Evolutionary conservation across 352 stramenopile species (phyloP).

Genomic region (Phytophthora tentaculata): DNA sequence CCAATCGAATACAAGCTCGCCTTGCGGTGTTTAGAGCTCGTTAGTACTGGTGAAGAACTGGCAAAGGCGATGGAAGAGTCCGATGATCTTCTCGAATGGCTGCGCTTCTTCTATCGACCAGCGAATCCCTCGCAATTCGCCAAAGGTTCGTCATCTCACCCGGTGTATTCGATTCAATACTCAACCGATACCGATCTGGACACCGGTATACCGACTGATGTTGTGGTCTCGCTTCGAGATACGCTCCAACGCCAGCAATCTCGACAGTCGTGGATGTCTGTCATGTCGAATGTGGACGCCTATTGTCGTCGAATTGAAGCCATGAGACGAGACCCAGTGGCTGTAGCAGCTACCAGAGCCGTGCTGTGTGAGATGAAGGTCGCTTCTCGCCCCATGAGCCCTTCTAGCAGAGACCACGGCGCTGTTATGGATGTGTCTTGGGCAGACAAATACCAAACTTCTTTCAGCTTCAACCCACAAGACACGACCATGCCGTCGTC

Average conservation of each 20-base stretch:
- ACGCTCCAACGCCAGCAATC: conserved; percentile 42
- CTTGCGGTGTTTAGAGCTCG: conserved; percentile 48
- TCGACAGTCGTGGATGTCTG: conserved; percentile 38
- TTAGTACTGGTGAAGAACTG: conserved; percentile 40
- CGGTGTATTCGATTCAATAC: conserved; percentile 61
- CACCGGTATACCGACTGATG: neutral
- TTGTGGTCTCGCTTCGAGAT: conserved; percentile 24
- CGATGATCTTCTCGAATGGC: conserved; percentile 47
- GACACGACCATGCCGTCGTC: conserved; percentile 32
- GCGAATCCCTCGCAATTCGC: conserved; percentile 62
- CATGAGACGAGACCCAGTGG: conserved; percentile 47
- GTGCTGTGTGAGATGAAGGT: conserved; percentile 36
- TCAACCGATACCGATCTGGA: conserved; percentile 21
- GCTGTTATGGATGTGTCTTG: conserved; percentile 13
- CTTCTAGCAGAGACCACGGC: conserved; percentile 15
- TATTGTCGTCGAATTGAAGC: conserved; percentile 53
- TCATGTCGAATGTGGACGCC: conserved; percentile 51
- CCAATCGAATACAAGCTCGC: conserved; percentile 73
- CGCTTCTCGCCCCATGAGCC: conserved; percentile 17
- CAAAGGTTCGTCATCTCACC: conserved; percentile 59
- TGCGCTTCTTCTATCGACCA: conserved; percentile 76
- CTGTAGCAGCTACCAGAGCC: conserved; percentile 40
- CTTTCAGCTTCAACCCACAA: conserved; percentile 24
- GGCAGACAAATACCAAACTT: conserved; percentile 16
- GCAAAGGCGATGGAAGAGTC: conserved; percentile 37